Base-by-base conservation (phyloP, 2,329 filamentous ascomycete species). In the Penicillium sp. region DNA sequence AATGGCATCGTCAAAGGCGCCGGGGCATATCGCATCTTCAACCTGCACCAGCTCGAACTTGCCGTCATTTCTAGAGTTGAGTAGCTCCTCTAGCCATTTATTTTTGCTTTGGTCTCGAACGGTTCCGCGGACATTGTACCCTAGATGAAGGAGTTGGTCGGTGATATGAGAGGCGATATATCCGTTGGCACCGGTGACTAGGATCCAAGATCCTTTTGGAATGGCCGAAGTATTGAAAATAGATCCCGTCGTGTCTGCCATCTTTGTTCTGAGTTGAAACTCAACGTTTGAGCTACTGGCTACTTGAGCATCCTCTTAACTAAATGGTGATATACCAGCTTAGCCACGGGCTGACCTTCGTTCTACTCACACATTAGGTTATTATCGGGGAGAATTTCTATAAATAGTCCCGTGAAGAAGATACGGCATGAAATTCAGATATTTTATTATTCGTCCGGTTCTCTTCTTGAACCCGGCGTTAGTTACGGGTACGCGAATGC, bases 81-180 rank as follows among this genome's bases (percentile, higher is more conserved):
- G 18, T 3, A 36, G 6, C 4, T 18, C 33, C 10, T 36, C 18
- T 6, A 36, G 4, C 33, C 33, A 16, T 16, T 16, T 3, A 7
- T 6, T 36, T 18, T 18, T 19, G 7, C 5, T 4, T 24, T 29
- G 24, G 23, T 44, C 42, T 4, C 42, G 8, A 18, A 44, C 42
- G 8, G 42, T 29, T 7, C 42, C 42, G 11, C 23, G 8, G 7
- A 44, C 42, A 19, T 29, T 31, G 42, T 24, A 44, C 5, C 42
- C 42, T 7, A 5, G 23, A 24, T 44, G 3, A 7, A 44, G n/a
- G 10, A 44, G 42, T 24, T 44, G 42, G 5, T 44, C 29, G 7
- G 42, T 24, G 24, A 44, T 29, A 29, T 44, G 42, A 23, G 42
- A 44, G 42, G 42, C 42, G 3, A 44, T 24, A 44, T 28, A 44